A percentile compares a stretch with the other conserved stretches of the same genome.
These are phyloP conservation scores for Trichomonascaceae sp. DNA, from an alignment of 1,139 yeast species.

Conservation along the genomic window DNA sequence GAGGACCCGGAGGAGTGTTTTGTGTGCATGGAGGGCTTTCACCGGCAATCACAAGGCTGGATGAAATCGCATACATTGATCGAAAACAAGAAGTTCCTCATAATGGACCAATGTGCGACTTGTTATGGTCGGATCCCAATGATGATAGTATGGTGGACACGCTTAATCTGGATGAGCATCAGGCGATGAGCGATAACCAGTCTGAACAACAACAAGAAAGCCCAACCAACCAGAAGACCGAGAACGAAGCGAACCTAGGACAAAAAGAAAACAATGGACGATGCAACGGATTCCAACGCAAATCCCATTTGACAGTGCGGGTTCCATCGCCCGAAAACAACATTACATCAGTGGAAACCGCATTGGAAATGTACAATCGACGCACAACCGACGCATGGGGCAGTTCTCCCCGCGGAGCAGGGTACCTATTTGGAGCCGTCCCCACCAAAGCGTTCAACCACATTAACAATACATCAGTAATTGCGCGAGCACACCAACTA, in stretches of 20 bases:
- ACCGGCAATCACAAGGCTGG: constrained; percentile 74
- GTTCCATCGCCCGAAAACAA: too few relatives aligned
- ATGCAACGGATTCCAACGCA: not conserved
- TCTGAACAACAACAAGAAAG: too few relatives aligned
- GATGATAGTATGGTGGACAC: not conserved
- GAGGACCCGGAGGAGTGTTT: constrained; percentile 62
- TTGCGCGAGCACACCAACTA: constrained; percentile 94
- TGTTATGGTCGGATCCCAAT: constrained; percentile 96
- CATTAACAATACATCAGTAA: constrained; percentile 63
- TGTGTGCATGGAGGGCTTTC: constrained; percentile 96
- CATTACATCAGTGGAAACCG: not conserved
- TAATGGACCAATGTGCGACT: constrained; percentile 97
- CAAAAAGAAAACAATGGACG: not conserved
- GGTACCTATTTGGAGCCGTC: constrained; percentile 76
- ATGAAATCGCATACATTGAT: constrained; percentile 73
- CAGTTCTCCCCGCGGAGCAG: constrained; percentile 95
- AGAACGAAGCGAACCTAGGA: not conserved
- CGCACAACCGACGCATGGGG: constrained; percentile 44
- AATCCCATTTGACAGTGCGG: too few relatives aligned
- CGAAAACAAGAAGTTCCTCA: constrained; percentile 95
- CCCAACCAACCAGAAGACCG: too few relatives aligned
- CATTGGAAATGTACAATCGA: not conserved
- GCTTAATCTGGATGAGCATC: too few relatives aligned
- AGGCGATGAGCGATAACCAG: not conserved
- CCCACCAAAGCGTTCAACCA: constrained; percentile 74